Evolutionary conservation across 2,329 filamentous ascomycete genomes (phyloP), one percentile per base, ranked within the genome.

Genomic region (Aspergillus ibericus): DNA sequence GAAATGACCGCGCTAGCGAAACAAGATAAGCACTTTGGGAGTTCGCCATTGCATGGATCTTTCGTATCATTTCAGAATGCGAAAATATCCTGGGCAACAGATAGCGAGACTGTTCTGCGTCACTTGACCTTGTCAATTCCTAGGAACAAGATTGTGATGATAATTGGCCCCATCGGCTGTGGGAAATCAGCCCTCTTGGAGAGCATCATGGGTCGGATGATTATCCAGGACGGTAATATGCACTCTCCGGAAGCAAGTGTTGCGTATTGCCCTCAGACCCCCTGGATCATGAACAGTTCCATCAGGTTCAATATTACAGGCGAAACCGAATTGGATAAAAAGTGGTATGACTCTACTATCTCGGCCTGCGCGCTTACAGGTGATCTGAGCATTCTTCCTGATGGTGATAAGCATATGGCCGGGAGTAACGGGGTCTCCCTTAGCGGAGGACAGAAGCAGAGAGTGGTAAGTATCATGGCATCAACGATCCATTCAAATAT

Each of bases 371-470:
- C 61, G n/a, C 54, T 72, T 8, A 53, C 59, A 9, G 38, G 60
- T 7, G 72, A 74, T 58, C 58, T 75, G 5, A 53, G 53, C 22
- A 53, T 62, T 9, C 56, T 73, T 9, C 52, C 66, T 7, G 48
- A 63, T 1, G 68, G 69, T 4, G 70, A 69, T 35, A 22, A 6
- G 16, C 29, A 38, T 20, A 27, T 20, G 8, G 32, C 44, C 35
- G 55, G 55, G 12, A 53, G 48, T 15, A 22, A 47, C 5, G 55
- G 55, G 3, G 29, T 47, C 12, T 34, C 15, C 6, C 29, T 58
- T 1, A 46, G 36, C 15, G 55, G 55, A 16, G 55, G 55, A 13
- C 55, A 58, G 32, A 58, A 58, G 15, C 38, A 53, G 36, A 53
- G 57, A 20, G 32, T 59, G 44, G 49, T 47, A 10, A 42, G 47